These are phyloP conservation scores for Amaranthus tricolor DNA, from an alignment of 179 eudicot genomes.

Conservation along the genomic window DNA sequence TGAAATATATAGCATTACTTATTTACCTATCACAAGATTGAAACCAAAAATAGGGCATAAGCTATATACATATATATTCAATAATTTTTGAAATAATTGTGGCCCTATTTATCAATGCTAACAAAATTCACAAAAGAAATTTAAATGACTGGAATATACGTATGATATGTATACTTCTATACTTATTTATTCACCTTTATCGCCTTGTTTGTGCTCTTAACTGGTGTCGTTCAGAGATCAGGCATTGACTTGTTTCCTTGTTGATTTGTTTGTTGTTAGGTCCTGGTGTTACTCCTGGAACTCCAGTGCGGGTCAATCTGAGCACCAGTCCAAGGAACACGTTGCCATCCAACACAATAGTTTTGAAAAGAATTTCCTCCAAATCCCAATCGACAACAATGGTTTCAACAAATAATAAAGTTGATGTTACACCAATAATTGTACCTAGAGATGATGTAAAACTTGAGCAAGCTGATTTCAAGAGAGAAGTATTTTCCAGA, in stretches of 20 bases:
- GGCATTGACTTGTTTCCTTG: slow-evolving; percentile 22
- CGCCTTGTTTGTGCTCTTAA: not conserved
- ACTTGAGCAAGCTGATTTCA: slow-evolving; percentile 66
- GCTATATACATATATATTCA: too few relatives aligned
- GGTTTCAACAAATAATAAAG: slow-evolving; percentile 46
- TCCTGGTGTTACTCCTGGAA: slow-evolving; percentile 57
- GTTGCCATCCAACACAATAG: slow-evolving; percentile 40
- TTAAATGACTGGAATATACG: too few relatives aligned
- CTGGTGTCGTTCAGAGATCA: slow-evolving; percentile 4
- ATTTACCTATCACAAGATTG: too few relatives aligned
- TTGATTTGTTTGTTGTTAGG: slow-evolving; percentile 36
- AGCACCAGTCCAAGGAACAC: slow-evolving; percentile 57
- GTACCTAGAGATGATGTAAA: slow-evolving; percentile 76
- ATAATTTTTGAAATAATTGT: too few relatives aligned
- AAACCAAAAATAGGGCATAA: too few relatives aligned
- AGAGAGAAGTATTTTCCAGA: slow-evolving; percentile 58
- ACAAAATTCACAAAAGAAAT: too few relatives aligned
- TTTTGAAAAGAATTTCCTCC: slow-evolving; percentile 51
- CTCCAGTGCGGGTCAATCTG: slow-evolving; percentile 59
- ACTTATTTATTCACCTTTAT: not conserved
- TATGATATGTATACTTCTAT: not conserved
- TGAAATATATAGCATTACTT: too few relatives aligned
- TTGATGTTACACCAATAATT: slow-evolving; percentile 67
- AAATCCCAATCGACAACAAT: slow-evolving; percentile 55
- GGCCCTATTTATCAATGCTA: too few relatives aligned